Conservation (phyloP, 257 asterid genomes). For the Voacanga thouarsii region DNA sequence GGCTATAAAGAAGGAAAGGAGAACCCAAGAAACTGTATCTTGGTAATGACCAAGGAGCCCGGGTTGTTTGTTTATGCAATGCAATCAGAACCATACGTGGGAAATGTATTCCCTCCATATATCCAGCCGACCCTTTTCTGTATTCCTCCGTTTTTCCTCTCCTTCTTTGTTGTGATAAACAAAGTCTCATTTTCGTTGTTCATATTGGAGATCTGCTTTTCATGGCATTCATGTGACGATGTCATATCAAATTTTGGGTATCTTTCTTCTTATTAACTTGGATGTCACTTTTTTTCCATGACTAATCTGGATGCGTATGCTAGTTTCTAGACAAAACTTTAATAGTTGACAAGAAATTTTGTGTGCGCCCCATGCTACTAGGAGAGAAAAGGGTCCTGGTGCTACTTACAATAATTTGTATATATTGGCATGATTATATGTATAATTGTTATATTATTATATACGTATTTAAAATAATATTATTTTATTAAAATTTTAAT, state of each 20-base stretch:
- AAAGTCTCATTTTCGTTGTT: slow-evolving; percentile 12
- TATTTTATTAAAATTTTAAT: too few species aligned
- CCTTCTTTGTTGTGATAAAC: slow-evolving; percentile 3
- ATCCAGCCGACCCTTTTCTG: slow-evolving; percentile 2
- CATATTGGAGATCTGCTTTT: slow-evolving; percentile 8
- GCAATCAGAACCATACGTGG: slow-evolving; percentile 26
- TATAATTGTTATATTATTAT: too few species aligned
- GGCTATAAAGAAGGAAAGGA: neutral
- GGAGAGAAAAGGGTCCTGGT: neutral
- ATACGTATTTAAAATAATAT: too few species aligned
- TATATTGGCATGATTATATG: too few species aligned
- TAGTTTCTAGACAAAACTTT: neutral
- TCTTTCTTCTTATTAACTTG: neutral
- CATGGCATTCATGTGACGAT: slow-evolving; percentile 5
- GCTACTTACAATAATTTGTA: too few species aligned
- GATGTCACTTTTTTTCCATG: neutral
- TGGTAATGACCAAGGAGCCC: neutral
- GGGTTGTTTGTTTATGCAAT: slow-evolving; percentile 14
- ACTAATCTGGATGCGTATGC: neutral
- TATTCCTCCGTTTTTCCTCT: neutral
- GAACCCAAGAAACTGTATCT: neutral
- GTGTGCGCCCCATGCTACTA: neutral
- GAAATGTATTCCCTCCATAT: slow-evolving; percentile 17
- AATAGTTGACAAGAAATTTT: neutral
- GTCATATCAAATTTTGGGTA: neutral